Base-by-base conservation (phyloP, 495 filamentous ascomycete genomes). In the Sordaria brevicollis region DNA sequence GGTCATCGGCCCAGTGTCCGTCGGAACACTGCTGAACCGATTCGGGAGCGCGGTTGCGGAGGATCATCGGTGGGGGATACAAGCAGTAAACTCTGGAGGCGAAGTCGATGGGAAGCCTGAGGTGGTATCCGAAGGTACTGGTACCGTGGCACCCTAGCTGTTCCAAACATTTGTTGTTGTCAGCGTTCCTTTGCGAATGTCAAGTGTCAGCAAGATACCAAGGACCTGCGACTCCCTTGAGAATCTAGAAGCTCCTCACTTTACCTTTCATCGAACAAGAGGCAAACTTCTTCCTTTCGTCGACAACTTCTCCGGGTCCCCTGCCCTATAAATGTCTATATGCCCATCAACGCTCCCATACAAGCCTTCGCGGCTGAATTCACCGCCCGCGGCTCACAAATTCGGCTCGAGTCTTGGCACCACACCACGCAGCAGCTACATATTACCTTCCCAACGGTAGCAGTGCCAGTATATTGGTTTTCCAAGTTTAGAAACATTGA, bases 1-100 rank as follows among this genome's bases (percentile, higher is more conserved):
- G 0, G 79, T 93, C 31, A 69, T 90, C n/a, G 91, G 91, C 0
- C 91, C 92, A 0, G 75, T 93, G 2, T 81, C 81, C 5, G 89
- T 93, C 2, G 92, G 92, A 0, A 66, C 88, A 9, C 76, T 91
- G 0, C 85, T 92, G 3, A 72, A 74, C 36, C 74, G 76, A 34
- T 72, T 82, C n/a, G 76, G 76, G n/a, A 34, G 21, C 5, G 34
- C 11, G 19, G 74, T 78, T 33, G 71, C 73, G 3, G 57, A 71
- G 5, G 68, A 78, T 49, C 29, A 21, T n/a, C 65, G 67, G 25
- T 78, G 76, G 76, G 76, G 75, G 10, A 68, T 71, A 17, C 73
- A 75, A 43, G 38, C 33, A 21, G 71, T 31, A 17, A 62, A 62
- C 2, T 0, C 13, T 31, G 49, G 49, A 62, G 25, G 25, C 49